Evolutionary conservation across 2,329 filamentous ascomycete species (phyloP).

Genomic region (Orbilia quercus): DNA sequence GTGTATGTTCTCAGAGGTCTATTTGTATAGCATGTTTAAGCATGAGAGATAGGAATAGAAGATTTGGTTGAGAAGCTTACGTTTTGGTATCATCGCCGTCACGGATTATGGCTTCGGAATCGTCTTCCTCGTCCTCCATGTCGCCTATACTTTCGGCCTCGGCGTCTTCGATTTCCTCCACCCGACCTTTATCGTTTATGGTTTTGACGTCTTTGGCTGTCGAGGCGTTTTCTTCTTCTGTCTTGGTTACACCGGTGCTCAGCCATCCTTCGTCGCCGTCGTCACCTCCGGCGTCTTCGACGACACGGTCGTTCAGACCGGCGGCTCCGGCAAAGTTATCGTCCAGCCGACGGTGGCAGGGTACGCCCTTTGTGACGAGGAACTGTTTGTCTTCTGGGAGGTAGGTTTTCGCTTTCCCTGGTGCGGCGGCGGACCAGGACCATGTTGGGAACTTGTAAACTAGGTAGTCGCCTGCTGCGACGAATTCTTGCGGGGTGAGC

Average conservation of each 20-base stretch:
- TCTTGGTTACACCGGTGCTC: conserved; percentile 80
- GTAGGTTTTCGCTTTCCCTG: conserved; percentile 79
- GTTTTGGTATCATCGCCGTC: conserved; percentile 65
- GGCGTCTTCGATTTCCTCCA: conserved; percentile 79
- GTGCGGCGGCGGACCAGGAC: conserved; percentile 91
- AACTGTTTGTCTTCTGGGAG: conserved; percentile 93
- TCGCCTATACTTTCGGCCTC: conserved; percentile 79
- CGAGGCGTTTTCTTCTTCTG: conserved; percentile 70
- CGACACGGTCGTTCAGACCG: conserved; percentile 74
- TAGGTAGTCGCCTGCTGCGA: conserved; percentile 94
- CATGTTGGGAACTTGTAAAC: conserved; percentile 99
- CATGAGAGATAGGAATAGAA: conserved; percentile 35
- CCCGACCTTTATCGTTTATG: conserved; percentile 86
- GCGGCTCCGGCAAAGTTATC: conserved; percentile 82
- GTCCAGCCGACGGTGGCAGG: conserved; percentile 89
- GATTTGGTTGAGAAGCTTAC: conserved; percentile 58
- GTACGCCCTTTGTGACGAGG: conserved; percentile 91
- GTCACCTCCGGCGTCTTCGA: conserved; percentile 75
- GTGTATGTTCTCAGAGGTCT: conserved; percentile 93
- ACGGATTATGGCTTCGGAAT: conserved; percentile 93
- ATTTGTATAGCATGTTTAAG: conserved; percentile 33
- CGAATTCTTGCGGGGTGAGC: conserved; percentile 96
- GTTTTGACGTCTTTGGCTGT: conserved; percentile 76
- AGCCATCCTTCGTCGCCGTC: conserved; percentile 81
- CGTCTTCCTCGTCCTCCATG: conserved; percentile 96